Conservation (phyloP, 2,329 filamentous ascomycete genomes). For the Aspergillus nomiae region DNA sequence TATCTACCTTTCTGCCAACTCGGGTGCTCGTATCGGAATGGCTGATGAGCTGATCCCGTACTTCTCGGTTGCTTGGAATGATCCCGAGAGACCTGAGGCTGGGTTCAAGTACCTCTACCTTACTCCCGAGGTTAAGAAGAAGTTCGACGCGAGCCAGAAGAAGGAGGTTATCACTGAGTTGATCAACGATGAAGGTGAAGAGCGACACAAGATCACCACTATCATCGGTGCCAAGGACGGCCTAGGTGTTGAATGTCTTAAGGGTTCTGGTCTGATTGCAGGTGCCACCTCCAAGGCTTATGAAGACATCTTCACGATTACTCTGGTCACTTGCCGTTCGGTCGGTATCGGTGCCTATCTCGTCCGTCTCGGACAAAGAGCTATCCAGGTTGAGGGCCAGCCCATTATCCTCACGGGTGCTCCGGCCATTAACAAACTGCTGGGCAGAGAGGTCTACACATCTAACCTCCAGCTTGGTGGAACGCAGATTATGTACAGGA, state of each 20-base stretch:
- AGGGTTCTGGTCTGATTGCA: constrained; percentile 95
- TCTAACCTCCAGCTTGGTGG: constrained; percentile 99
- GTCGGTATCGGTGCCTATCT: constrained; percentile 99
- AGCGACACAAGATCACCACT: constrained; percentile 89
- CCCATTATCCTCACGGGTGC: constrained; percentile 98
- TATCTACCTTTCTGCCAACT: constrained; percentile 98
- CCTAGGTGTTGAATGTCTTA: constrained; percentile 94
- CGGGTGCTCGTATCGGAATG: constrained; percentile 93
- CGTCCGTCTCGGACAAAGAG: constrained; percentile 95
- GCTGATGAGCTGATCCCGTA: constrained; percentile 95
- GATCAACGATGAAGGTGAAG: constrained; percentile 82
- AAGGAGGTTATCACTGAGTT: constrained; percentile 86
- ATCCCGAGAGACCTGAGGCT: constrained; percentile 73
- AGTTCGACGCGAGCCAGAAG: constrained; percentile 75
- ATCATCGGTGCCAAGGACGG: constrained; percentile 93
- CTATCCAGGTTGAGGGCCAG: constrained; percentile 97
- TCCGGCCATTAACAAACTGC: constrained; percentile 94
- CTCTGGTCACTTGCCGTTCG: constrained; percentile 94
- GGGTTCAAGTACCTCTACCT: constrained; percentile 98
- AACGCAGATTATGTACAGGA: constrained; percentile 99
- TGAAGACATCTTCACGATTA: constrained; percentile 98
- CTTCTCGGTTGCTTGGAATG: constrained; percentile 97
- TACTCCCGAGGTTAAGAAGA: constrained; percentile 79
- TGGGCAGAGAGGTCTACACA: constrained; percentile 97
- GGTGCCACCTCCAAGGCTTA: constrained; percentile 96